These are phyloP conservation scores for Crithidia fasciculata DNA, from an alignment of 208 protist species.

Conservation along the genomic window DNA sequence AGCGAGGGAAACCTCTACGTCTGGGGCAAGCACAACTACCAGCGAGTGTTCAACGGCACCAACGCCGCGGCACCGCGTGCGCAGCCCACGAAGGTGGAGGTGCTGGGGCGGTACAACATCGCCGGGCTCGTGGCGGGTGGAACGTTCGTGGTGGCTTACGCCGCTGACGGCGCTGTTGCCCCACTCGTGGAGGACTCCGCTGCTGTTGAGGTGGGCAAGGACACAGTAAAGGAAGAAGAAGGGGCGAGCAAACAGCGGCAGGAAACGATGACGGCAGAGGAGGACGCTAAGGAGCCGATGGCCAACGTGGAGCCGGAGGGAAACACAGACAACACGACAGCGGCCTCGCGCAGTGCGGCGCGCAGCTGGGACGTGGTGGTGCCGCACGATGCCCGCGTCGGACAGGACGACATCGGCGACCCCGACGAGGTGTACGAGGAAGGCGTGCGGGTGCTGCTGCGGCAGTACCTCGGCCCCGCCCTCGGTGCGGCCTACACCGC, in stretches of 20 bases:
- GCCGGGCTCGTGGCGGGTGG: slow-evolving; percentile 50
- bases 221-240: neutral
- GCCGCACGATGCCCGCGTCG: slow-evolving; percentile 70
- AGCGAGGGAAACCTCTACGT: slow-evolving; percentile 60
- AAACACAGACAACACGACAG: too few relatives aligned
- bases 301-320: neutral
- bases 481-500: slow-evolving; percentile 48
- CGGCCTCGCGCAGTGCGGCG: neutral
- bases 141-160: slow-evolving; percentile 65
- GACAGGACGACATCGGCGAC: slow-evolving; percentile 35
- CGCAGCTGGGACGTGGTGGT: slow-evolving; percentile 72
- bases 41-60: slow-evolving; percentile 63
- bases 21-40: slow-evolving; percentile 77
- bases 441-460: slow-evolving; percentile 47
- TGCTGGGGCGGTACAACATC: slow-evolving; percentile 43
- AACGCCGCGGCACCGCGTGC: slow-evolving; percentile 30
- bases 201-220: neutral
- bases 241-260: neutral
- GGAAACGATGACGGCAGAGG: neutral
- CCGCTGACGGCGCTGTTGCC: slow-evolving; percentile 17
- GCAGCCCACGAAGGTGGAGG: slow-evolving; percentile 34
- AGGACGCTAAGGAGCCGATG: neutral
- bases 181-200: neutral
- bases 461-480: slow-evolving; percentile 60
- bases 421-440: slow-evolving; percentile 54